Evolutionary conservation across 2,329 filamentous ascomycete species (phyloP), one percentile per base, ranked within the genome.

Genomic region (Botryotinia narcissicola): DNA sequence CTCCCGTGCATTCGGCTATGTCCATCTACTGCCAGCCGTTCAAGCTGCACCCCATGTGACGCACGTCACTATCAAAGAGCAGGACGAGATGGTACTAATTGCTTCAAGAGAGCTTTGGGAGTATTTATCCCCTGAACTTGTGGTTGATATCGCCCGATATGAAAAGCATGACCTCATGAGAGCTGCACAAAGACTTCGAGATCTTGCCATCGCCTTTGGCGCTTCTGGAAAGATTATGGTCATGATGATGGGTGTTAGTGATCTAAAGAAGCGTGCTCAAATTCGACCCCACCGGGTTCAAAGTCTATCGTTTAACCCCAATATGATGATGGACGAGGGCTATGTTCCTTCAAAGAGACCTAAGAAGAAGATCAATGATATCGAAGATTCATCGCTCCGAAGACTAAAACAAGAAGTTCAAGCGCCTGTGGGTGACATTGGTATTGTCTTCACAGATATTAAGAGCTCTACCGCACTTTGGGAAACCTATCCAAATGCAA

Each of bases 381-480:
- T 91, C n/a, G 90, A 93, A 72, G 94, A 98, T 81, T 97, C 94
- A 37, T 93, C 92, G 72, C 88, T 99, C 72, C 92, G 93, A 74
- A 90, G 95, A 66, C 90, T 98, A 44, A 94, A 96, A 77, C 91
- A 92, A 71, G 95, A 97, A 83, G 95, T 98, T 68, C 93, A 95
- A 75, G 93, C 96, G 20, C 96, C 96, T 0, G 93, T 91, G 1
- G 95, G 95, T 64, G 93, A 97, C 79, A 90, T 98, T 67, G 93
- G 94, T 60, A 94, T 99, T 80, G 94, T 97, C 68, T 99, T 99
- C 82, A 99, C 96, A 0, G 96, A 99, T 84, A 99, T 99, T 87
- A 98, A 98, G 86, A 97, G 95, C 84, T 98, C 95, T 37, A 99
- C 96, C 0, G 90, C 93, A 57, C 86, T 99, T 10, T 99, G 96